A percentile compares a stretch with the other conserved stretches of the same genome.
Evolutionary conservation across 2,329 filamentous ascomycete genomes (phyloP).

Genomic region (Leptographium radiaticola): DNA sequence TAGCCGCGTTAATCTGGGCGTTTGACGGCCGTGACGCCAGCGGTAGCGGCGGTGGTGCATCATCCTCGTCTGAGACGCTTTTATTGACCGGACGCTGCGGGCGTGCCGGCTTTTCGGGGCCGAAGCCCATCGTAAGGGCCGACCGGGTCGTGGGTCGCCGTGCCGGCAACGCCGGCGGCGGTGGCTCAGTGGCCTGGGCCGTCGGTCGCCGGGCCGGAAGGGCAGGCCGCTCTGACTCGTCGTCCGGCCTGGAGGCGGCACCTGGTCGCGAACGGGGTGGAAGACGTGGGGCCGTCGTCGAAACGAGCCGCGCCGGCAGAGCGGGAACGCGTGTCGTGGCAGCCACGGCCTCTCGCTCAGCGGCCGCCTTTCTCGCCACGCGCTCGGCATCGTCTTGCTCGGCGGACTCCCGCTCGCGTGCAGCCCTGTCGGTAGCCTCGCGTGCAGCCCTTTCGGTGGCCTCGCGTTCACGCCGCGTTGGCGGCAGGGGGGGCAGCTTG

Average conservation of each 20-base stretch:
- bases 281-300: conserved; percentile 1
- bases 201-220: neutral
- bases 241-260: conserved; percentile 6
- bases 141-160: conserved; percentile 23
- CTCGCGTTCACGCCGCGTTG: conserved; percentile 40
- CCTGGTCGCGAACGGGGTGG: conserved; percentile 29
- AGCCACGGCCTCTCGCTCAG: neutral
- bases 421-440: conserved; percentile 11
- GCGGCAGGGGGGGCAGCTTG: conserved; percentile 45
- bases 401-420: neutral
- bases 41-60: conserved; percentile 38
- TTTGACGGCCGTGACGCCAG: conserved; percentile 36
- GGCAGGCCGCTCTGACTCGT: conserved; percentile 3
- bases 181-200: conserved; percentile 37
- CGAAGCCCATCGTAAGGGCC: conserved; percentile 17
- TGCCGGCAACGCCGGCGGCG: conserved; percentile 32
- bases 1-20: conserved; percentile 34
- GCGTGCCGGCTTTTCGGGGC: conserved; percentile 1
- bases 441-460: conserved; percentile 23
- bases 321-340: neutral
- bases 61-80: conserved; percentile 13
- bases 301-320: conserved; percentile 2
- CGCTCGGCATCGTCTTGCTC: neutral
- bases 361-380: neutral
- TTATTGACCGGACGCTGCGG: neutral